Evolutionary conservation across 768 basidiomycete species (phyloP).

Genomic region (Agaricus blazei): DNA sequence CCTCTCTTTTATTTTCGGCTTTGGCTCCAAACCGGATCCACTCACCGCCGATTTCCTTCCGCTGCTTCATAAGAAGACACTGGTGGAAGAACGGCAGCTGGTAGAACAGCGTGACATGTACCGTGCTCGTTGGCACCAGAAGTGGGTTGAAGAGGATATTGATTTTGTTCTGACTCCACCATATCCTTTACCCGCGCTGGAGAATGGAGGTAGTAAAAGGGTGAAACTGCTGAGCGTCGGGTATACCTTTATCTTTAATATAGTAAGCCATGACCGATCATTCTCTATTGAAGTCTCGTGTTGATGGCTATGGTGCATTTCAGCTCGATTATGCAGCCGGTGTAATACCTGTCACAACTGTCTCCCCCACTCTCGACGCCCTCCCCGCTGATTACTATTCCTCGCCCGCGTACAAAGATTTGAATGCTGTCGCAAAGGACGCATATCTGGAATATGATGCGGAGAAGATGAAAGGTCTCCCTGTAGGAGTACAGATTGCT

Average conservation of each 20-base stretch:
- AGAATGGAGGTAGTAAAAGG: conserved; percentile 44
- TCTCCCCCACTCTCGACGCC: conserved; percentile 32
- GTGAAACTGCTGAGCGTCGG: conserved; percentile 54
- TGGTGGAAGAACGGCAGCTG: conserved; percentile 45
- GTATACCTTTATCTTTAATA: conserved; percentile 64
- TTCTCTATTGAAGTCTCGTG: no score
- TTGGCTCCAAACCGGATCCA: conserved; percentile 32
- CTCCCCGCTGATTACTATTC: conserved; percentile 28
- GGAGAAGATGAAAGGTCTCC: conserved; percentile 60
- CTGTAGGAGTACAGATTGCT: conserved; percentile 62
- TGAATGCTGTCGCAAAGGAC: conserved; percentile 29
- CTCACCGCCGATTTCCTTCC: conserved; percentile 30
- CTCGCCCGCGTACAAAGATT: conserved; percentile 23
- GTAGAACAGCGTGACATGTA: conserved; percentile 40
- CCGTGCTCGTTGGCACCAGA: conserved; percentile 39
- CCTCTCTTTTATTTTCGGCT: conserved; percentile 37
- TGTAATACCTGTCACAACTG: conserved; percentile 53
- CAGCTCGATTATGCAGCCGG: conserved; percentile 54
- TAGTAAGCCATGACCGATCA: conserved; percentile 34
- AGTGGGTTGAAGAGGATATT: conserved; percentile 42
- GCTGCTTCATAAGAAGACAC: conserved; percentile 41
- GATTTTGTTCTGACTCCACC: conserved; percentile 64
- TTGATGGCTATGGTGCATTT: neutral
- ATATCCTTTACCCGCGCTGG: conserved; percentile 55
- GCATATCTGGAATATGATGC: conserved; percentile 52